Evolutionary conservation across 345 rosid species (phyloP).

Genomic region (Rhodamnia argentea): DNA sequence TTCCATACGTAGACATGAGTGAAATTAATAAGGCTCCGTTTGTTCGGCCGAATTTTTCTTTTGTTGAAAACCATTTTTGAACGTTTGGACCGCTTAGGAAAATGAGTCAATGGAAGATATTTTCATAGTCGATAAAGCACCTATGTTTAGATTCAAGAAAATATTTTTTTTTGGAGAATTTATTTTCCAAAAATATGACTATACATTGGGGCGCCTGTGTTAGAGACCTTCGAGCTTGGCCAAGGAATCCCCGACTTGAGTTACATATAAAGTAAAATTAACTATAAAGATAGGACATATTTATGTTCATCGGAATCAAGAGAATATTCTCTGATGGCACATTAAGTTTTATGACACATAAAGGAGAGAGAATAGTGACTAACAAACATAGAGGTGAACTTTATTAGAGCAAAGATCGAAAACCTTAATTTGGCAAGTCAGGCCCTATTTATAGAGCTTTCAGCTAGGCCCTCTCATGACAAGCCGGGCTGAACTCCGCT

Average conservation of each 20-base stretch:
- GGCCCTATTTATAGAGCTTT: too few species aligned
- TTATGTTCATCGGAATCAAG: too few species aligned
- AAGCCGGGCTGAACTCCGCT: too few species aligned
- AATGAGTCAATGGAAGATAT: background rate
- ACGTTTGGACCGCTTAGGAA: background rate
- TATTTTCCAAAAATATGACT: background rate
- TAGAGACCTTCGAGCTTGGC: background rate
- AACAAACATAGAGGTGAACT: too few species aligned
- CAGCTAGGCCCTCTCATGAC: too few species aligned
- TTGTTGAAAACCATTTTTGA: background rate
- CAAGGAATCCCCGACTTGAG: background rate
- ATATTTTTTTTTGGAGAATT: background rate
- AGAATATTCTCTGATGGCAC: too few species aligned
- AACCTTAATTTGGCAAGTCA: too few species aligned
- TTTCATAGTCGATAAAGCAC: background rate
- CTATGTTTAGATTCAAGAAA: background rate
- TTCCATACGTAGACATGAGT: background rate
- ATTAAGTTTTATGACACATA: too few species aligned
- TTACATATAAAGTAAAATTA: too few species aligned
- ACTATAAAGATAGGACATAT: too few species aligned
- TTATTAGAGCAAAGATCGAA: too few species aligned
- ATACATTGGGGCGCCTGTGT: rapidly evolving
- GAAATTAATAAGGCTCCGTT: background rate
- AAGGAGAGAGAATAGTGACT: too few species aligned
- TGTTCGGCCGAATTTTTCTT: background rate